Conservation (phyloP, 331 rosid species). For the Ulmus americana region DNA sequence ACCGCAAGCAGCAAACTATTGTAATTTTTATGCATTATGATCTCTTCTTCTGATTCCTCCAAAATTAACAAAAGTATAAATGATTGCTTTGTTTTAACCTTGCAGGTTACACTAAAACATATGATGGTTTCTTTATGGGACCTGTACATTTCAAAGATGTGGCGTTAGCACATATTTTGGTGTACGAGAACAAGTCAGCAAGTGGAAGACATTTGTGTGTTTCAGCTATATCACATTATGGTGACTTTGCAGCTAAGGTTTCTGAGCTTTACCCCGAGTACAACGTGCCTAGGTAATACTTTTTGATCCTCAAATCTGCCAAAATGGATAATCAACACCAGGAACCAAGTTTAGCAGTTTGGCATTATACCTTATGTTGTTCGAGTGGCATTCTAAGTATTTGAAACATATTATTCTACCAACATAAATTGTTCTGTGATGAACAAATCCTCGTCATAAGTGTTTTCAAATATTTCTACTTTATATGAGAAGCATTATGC, state of each 20-base stretch:
- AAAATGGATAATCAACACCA: not conserved
- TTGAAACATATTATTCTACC: not conserved
- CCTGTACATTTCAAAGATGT: slow-evolving; percentile 84
- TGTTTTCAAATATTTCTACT: too few relatives aligned
- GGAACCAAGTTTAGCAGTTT: not conserved
- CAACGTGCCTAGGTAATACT: slow-evolving; percentile 56
- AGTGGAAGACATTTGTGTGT: slow-evolving; percentile 78
- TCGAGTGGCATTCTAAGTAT: not conserved
- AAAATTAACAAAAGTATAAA: not conserved
- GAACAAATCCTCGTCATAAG: too few relatives aligned
- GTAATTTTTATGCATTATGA: not conserved
- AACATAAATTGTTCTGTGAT: too few relatives aligned
- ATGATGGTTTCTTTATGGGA: slow-evolving; percentile 55
- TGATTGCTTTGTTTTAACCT: not conserved
- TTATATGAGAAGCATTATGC: not conserved
- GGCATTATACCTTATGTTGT: not conserved
- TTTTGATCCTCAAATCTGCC: not conserved
- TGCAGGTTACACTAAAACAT: slow-evolving; percentile 67
- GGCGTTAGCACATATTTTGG: slow-evolving; percentile 79
- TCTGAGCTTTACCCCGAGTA: slow-evolving; percentile 72
- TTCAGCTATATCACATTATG: slow-evolving; percentile 69
- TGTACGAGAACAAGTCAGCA: slow-evolving; percentile 74
- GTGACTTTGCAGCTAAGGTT: slow-evolving; percentile 70
- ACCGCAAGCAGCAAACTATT: not conserved
- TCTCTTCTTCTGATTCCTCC: not conserved